These are phyloP conservation scores for Penicillium frequentans DNA, from an alignment of 2,329 filamentous ascomycete genomes.

Conservation along the genomic window DNA sequence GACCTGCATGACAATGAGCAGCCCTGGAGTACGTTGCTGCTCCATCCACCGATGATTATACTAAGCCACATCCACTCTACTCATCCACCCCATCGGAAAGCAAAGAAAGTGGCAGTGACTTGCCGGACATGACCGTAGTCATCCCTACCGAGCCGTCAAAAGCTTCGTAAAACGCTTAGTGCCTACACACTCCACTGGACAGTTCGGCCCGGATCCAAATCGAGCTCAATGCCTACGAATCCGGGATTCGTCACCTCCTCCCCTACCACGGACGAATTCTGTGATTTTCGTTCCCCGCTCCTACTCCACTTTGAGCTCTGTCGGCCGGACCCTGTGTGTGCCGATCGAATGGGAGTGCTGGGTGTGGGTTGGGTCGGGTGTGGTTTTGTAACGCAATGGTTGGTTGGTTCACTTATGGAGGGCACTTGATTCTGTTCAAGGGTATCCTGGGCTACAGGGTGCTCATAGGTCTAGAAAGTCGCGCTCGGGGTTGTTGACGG, in stretches of 20 bases:
- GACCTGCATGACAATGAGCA: not conserved
- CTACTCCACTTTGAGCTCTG: not conserved
- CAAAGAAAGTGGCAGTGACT: not conserved
- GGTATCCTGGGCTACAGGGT: not conserved
- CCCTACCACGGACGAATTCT: not conserved
- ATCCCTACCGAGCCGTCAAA: not conserved
- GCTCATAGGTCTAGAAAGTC: not conserved
- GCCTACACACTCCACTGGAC: not conserved
- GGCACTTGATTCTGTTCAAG: not conserved
- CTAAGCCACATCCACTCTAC: not conserved
- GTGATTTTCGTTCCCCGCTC: not conserved
- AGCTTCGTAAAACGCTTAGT: not conserved
- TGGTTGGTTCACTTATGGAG: not conserved
- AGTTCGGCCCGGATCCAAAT: not conserved
- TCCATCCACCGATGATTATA: not conserved
- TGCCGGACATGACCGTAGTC: not conserved
- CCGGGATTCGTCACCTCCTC: not conserved
- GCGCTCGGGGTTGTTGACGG: not conserved
- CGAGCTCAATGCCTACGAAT: not conserved
- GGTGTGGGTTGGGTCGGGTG: not conserved
- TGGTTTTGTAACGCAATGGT: not conserved
- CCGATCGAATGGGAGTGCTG: not conserved
- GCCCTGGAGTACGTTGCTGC: not conserved
- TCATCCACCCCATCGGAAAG: not conserved
- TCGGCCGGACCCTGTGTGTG: conserved; percentile 5